These are phyloP conservation scores for Xylariales sp. DNA, from an alignment of 2,329 filamentous ascomycete species.

Conservation along the genomic window DNA sequence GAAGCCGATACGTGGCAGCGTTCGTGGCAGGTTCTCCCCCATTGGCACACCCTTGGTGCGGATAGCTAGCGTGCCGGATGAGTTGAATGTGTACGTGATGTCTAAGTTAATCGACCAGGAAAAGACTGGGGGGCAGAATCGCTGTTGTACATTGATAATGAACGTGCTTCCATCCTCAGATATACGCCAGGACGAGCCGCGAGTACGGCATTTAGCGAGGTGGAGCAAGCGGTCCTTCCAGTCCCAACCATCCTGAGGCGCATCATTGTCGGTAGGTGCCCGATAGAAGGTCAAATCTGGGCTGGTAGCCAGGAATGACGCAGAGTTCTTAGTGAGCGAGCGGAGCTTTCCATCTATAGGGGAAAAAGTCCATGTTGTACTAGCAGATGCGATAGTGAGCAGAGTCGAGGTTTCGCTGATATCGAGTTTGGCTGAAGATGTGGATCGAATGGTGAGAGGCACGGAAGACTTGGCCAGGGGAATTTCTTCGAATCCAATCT, in stretches of 20 bases:
- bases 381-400: conserved; percentile 19
- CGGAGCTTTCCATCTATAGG: conserved; percentile 19
- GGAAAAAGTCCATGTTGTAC: conserved; percentile 23
- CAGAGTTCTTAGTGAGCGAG: conserved; percentile 21
- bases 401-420: conserved; percentile 19
- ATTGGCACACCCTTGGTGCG: conserved; percentile 41
- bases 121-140: conserved; percentile 57
- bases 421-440: conserved; percentile 13
- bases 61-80: conserved; percentile 41
- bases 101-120: conserved; percentile 52
- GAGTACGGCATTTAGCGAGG: conserved; percentile 34
- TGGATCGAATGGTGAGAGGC: not conserved
- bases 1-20: conserved; percentile 59
- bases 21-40: conserved; percentile 47
- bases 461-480: conserved; percentile 11
- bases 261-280: conserved; percentile 62
- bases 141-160: conserved; percentile 40
- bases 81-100: conserved; percentile 51
- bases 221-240: conserved; percentile 46
- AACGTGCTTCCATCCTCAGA: conserved; percentile 24
- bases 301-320: conserved; percentile 18
- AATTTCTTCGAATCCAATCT: conserved; percentile 26
- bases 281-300: conserved; percentile 47
- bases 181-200: conserved; percentile 21
- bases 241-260: conserved; percentile 46